phyloP scores from a whole-genome alignment of 139 green algal genomes.

The Diplosphaera chodatii region DNA sequence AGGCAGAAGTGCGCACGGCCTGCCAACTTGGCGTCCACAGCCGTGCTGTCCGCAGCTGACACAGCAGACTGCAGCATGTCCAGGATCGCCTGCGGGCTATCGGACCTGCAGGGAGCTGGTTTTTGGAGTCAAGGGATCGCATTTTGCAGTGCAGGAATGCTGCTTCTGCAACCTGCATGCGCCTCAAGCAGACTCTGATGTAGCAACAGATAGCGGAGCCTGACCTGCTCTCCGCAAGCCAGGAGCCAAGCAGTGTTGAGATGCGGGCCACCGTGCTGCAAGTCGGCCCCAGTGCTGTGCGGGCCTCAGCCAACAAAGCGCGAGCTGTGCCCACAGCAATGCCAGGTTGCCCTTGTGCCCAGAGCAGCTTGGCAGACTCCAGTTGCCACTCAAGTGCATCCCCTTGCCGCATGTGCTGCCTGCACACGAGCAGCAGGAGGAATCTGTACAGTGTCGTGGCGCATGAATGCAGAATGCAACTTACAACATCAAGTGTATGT shows the following conservation, averaged over 20 bases:
- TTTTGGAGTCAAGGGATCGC: no score
- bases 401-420: not conserved
- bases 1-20: slow-evolving; percentile 61
- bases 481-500: no score
- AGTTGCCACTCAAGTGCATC: slow-evolving; percentile 34
- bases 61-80: slow-evolving; percentile 19
- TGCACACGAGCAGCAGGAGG: not conserved
- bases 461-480: no score
- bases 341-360: slow-evolving; percentile 49
- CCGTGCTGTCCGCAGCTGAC: slow-evolving; percentile 2
- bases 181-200: not conserved
- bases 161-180: not conserved
- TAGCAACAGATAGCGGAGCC: not conserved
- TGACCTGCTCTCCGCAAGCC: slow-evolving; percentile 41
- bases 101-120: slow-evolving; percentile 22
- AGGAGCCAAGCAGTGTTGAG: slow-evolving; percentile 59
- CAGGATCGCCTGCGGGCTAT: slow-evolving; percentile 32
- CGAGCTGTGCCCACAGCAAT: slow-evolving; percentile 33
- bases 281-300: no score
- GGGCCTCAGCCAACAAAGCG: slow-evolving; percentile 9
- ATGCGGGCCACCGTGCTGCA: slow-evolving; percentile 20
- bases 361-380: slow-evolving; percentile 77
- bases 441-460: no score
- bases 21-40: slow-evolving; percentile 7
- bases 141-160: not conserved